Conservation (phyloP, 2,329 filamentous ascomycete species). For the Cordyceps militaris region DNA sequence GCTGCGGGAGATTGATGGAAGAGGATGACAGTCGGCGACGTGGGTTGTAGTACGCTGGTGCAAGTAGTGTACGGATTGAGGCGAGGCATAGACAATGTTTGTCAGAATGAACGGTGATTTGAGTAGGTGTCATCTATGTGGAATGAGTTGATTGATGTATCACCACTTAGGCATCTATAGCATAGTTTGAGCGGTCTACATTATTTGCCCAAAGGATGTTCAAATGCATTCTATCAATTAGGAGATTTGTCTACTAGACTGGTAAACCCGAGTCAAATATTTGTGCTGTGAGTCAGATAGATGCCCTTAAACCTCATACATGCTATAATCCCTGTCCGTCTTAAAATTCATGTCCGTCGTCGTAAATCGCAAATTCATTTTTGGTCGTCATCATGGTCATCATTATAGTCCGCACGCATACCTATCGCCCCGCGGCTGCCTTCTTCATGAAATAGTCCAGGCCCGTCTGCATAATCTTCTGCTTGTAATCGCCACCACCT, state of each 20-base stretch:
- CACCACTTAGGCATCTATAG: no score
- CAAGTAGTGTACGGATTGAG: no score
- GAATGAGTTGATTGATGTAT: no score
- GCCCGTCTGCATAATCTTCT: slow-evolving; percentile 22
- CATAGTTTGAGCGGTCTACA: no score
- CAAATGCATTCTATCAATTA: neutral
- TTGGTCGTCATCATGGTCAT: neutral
- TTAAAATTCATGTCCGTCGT: neutral
- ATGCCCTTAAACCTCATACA: neutral
- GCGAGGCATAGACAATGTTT: no score
- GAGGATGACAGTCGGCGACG: neutral
- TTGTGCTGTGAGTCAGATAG: neutral
- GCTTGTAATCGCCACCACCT: slow-evolving; percentile 15
- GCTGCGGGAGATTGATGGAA: neutral
- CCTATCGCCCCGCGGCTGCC: slow-evolving; percentile 18
- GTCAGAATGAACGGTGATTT: no score
- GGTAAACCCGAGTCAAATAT: neutral
- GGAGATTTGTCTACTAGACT: neutral
- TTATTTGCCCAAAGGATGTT: no score
- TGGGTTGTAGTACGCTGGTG: no score
- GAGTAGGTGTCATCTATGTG: no score
- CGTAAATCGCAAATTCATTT: neutral
- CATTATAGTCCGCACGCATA: slow-evolving; percentile 35
- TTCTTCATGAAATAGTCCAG: slow-evolving; percentile 19
- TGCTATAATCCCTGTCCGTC: neutral